Base-by-base conservation (phyloP, 768 basidiomycete species). In the Sarcomyxa edulis region DNA sequence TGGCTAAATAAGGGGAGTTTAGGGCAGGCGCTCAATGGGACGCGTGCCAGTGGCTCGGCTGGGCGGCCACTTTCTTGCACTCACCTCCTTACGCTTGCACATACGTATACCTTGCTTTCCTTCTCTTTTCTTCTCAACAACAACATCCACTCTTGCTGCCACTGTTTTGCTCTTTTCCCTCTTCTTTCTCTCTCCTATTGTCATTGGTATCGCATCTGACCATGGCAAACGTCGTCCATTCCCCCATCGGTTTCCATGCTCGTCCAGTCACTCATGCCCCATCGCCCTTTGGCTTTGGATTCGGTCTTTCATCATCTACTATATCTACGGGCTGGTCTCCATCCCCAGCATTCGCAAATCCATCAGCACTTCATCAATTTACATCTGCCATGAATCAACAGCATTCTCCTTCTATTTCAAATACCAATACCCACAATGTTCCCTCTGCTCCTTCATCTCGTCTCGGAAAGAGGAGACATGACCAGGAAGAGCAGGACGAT, bases 171-270 rank as follows among this genome's bases (percentile, higher is more conserved):
- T n/a, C n/a, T n/a, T n/a, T n/a, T n/a, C n/a, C n/a, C n/a, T n/a
- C n/a, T n/a, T n/a, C n/a, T n/a, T n/a, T n/a, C n/a, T n/a, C n/a
- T n/a, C n/a, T n/a, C n/a, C n/a, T n/a, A n/a, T n/a, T n/a, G n/a
- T n/a, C n/a, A n/a, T n/a, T n/a, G n/a, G n/a, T n/a, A n/a, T n/a
- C n/a, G n/a, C n/a, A n/a, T n/a, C n/a, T n/a, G 43, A 47, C 54
- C 67, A 87, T 86, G 84, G 78, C 84, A 36, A 83, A 86, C 59
- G 76, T 84, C 50, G 68, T 82, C 30, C 72, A 80, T 31, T 73
- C 75, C 37, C 79, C 76, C 38, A 66, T 85, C 34, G 78, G 75
- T 39, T 81, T 86, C 48, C 72, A 76, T 39, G 69, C 77, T 35
- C 64, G 71, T 37, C 66, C 78, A 16, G 71, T 76, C 22, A 68